Conservation (phyloP, 805 yeast genomes). For the Kodamaea sagamina region DNA sequence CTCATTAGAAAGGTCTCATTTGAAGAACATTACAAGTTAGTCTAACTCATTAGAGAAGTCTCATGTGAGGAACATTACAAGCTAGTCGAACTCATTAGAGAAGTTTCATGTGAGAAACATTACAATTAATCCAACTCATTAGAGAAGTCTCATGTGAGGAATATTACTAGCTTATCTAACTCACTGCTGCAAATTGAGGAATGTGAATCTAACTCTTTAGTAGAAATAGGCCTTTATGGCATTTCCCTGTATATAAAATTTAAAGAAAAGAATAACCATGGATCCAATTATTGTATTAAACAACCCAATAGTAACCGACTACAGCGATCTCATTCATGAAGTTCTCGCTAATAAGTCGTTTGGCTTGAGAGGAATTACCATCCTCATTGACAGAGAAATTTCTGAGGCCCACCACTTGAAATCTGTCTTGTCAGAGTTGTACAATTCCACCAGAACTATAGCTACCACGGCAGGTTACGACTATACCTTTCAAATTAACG, state of each 20-base stretch:
- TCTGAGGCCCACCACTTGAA: conserved; percentile 27
- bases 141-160: too few species aligned
- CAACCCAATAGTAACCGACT: conserved; percentile 6
- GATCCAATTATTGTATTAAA: conserved; percentile 8
- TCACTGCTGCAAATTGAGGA: too few species aligned
- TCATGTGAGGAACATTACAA: too few species aligned
- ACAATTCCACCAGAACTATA: conserved; percentile 27
- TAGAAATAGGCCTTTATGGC: too few species aligned
- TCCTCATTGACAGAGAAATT: conserved; percentile 26
- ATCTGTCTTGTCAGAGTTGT: conserved; percentile 29
- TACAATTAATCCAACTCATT: too few species aligned
- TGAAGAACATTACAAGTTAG: too few species aligned
- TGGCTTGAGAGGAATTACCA: conserved; percentile 17
- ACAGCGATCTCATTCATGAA: conserved; percentile 1
- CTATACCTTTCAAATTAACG: conserved; percentile 31
- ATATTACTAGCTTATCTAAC: too few species aligned
- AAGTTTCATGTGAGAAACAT: too few species aligned
- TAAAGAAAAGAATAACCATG: background rate
- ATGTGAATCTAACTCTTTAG: too few species aligned
- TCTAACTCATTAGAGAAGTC: too few species aligned
- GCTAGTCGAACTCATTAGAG: too few species aligned
- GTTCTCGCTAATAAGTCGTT: background rate
- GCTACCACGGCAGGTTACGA: conserved; percentile 23
- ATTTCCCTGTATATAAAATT: conserved; percentile 3
- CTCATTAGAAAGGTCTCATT: too few species aligned